These are phyloP conservation scores for Anthoceros angustus DNA, from an alignment of 225 moss, liverwort and hornwort genomes.

Conservation along the genomic window DNA sequence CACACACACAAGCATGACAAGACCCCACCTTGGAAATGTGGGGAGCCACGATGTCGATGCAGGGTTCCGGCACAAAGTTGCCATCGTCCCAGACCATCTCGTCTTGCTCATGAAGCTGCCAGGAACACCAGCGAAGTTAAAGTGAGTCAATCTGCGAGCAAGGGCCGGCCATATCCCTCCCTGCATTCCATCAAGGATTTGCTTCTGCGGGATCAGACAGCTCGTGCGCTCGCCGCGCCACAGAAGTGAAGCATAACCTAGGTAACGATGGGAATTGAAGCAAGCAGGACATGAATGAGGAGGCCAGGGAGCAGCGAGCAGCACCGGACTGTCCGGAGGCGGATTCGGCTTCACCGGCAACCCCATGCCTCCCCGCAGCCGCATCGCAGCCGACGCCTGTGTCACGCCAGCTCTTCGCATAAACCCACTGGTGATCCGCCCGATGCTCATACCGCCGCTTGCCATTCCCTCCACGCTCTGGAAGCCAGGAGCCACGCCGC, in stretches of 20 bases:
- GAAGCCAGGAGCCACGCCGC: not conserved
- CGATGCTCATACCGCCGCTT: not conserved
- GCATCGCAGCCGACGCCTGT: not conserved
- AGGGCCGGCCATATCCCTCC: not conserved
- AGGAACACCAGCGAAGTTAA: not conserved
- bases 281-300: not conserved
- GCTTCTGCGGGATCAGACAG: too few relatives aligned
- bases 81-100: constrained; percentile 39
- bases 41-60: constrained; percentile 73
- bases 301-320: not conserved
- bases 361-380: not conserved
- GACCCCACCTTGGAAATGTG: constrained; percentile 85
- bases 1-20: not conserved
- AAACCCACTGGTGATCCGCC: not conserved
- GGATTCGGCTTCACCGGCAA: constrained; percentile 1
- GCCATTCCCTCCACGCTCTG: not conserved
- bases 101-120: constrained; percentile 25
- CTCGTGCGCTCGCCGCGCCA: too few relatives aligned
- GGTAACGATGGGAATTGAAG: not conserved
- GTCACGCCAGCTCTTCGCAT: not conserved
- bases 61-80: constrained; percentile 66
- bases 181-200: not conserved
- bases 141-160: not conserved
- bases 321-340: not conserved
- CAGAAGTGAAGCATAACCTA: not conserved